Percentiles rank a stretch among this genome's conserved stretches.
These are phyloP conservation scores for Strobilomyces echinocephalus DNA, from an alignment of 768 basidiomycete species.

Conservation along the genomic window DNA sequence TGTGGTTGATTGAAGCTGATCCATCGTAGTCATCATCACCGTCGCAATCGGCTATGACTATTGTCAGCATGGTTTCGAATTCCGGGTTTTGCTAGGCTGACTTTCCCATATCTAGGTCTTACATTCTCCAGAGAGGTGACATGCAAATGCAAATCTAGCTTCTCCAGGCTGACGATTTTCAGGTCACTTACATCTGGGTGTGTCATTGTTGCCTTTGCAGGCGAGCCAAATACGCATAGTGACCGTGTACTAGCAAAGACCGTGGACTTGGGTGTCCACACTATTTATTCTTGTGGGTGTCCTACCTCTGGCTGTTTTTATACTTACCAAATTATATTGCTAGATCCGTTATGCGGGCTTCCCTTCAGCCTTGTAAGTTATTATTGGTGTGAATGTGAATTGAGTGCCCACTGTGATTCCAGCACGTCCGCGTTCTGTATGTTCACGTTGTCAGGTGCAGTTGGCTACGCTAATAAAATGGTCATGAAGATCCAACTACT, in stretches of 20 bases:
- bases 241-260: not conserved
- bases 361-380: not conserved
- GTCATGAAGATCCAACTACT: not conserved
- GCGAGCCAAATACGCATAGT: not conserved
- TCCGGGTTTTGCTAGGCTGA: not conserved
- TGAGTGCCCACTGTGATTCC: not conserved
- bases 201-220: not conserved
- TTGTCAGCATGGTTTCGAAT: not conserved
- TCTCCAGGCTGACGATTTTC: not conserved
- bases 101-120: not conserved
- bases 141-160: too few species aligned
- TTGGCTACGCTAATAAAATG: not conserved
- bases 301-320: not conserved
- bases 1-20: not conserved
- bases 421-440: not conserved
- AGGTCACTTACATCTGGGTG: constrained; percentile 4
- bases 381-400: not conserved
- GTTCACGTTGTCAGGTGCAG: not conserved
- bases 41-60: not conserved
- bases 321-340: not conserved
- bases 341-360: constrained; percentile 2
- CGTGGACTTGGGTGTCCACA: constrained; percentile 2
- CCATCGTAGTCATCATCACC: not conserved
- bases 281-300: constrained; percentile 2
- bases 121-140: constrained; percentile 1